phyloP scores from a whole-genome alignment of 2,329 filamentous ascomycete species.

The Colletotrichum sp. region DNA sequence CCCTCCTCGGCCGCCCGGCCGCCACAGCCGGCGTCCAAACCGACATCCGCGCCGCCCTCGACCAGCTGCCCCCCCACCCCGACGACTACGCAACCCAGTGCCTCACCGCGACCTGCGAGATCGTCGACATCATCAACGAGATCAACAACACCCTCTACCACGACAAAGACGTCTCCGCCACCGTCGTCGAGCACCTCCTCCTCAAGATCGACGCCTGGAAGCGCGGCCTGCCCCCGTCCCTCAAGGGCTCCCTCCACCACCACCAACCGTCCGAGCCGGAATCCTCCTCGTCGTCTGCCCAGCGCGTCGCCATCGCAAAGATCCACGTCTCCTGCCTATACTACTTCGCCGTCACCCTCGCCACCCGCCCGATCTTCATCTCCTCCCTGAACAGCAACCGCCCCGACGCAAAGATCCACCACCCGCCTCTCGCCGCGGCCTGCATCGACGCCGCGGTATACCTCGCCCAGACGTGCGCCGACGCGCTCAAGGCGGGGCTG shows the following conservation, averaged over 20 bases:
- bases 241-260: constrained; percentile 29
- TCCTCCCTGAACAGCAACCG: background rate
- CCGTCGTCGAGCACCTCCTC: constrained; percentile 44
- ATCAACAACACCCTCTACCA: constrained; percentile 48
- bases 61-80: constrained; percentile 23
- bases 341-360: background rate
- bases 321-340: background rate
- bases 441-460: constrained; percentile 43
- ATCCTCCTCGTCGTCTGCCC: background rate
- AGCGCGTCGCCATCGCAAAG: background rate
- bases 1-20: background rate
- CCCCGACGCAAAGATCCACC: background rate
- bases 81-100: constrained; percentile 30
- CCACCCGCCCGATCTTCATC: background rate
- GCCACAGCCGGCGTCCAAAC: background rate
- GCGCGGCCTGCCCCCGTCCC: constrained; percentile 42
- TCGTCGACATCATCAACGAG: constrained; percentile 49
- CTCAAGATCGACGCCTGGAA: constrained; percentile 51
- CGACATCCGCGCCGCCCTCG: background rate
- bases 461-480: background rate
- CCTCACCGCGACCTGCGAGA: constrained; percentile 44
- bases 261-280: constrained; percentile 38
- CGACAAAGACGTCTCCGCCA: constrained; percentile 36
- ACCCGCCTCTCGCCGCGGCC: constrained; percentile 48
- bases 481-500: background rate